These are phyloP conservation scores for Byssothecium circinans DNA, from an alignment of 2,329 filamentous ascomycete genomes.

Conservation along the genomic window DNA sequence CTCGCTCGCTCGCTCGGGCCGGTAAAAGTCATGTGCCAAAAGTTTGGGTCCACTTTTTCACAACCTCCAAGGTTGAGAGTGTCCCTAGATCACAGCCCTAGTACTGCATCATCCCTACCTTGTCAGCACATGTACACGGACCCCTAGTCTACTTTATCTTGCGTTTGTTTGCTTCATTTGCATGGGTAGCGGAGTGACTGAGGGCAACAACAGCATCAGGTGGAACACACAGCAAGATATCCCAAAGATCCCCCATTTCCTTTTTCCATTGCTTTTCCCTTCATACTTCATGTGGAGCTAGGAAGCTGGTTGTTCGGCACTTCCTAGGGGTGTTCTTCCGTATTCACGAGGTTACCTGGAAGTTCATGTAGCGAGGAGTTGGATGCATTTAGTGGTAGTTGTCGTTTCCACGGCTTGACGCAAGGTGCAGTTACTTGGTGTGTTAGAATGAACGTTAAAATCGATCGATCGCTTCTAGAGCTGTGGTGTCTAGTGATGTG, in stretches of 20 bases:
- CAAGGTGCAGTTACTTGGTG: conserved; percentile 3
- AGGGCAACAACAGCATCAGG: conserved; percentile 9
- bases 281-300: conserved; percentile 5
- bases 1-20: conserved; percentile 10
- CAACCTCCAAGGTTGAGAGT: background rate
- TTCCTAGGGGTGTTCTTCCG: too few relatives aligned
- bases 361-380: conserved; percentile 12
- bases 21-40: too few relatives aligned
- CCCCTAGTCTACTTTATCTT: too few relatives aligned
- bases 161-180: conserved; percentile 7
- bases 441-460: conserved; percentile 9
- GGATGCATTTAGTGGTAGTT: conserved; percentile 3
- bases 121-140: conserved; percentile 1
- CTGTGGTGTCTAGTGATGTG: background rate
- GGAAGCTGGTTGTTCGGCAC: too few relatives aligned
- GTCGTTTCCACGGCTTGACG: conserved; percentile 8
- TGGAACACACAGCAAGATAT: conserved; percentile 11
- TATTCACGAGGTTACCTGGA: background rate
- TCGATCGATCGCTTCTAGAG: conserved; percentile 3
- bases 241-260: conserved; percentile 4
- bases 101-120: too few relatives aligned
- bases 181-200: conserved; percentile 10
- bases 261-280: conserved; percentile 1
- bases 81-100: too few relatives aligned
- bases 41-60: conserved; percentile 1